Evolutionary conservation across 2,329 filamentous ascomycete genomes (phyloP), one percentile per base, ranked within the genome.

Genomic region (Colletotrichum sp.): DNA sequence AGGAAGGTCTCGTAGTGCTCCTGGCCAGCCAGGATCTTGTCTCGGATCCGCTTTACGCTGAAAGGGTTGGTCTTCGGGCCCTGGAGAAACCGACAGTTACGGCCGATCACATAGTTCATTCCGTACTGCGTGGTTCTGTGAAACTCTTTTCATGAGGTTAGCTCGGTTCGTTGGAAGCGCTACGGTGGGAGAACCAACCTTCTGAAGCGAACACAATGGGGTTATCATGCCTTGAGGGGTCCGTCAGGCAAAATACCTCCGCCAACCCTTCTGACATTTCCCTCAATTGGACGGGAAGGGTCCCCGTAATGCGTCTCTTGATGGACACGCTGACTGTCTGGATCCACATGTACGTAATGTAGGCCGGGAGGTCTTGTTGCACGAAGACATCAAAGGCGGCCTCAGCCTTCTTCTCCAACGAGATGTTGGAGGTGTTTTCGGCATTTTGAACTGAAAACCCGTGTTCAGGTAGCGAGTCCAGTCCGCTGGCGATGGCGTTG

Each of bases 1-100:
- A 96, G 84, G 71, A 96, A 92, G 0, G 94, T 91, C 79, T 96
- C 94, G 70, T 90, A 94, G 78, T 93, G 91, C 79, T 96, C 94
- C 78, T 91, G 89, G n/a, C 93, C 93, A 2, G 88, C 89, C 9
- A 87, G 82, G 13, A 94, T 84, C 32, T 91, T 92, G 55, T 93
- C 90, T 36, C 90, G 87, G 13, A 96, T 86, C 69, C 94, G 88
- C 70, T 87, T 84, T 0, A 94, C 87, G 67, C 92, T 94, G 76
- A 90, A 88, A 0, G 87, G 87, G 78, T 93, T 93, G 8, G 94
- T 95, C 79, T 90, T 91, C 0, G 94, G 94, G 0, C 94, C 94
- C 82, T 96, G 94, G 3, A 96, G 88, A 79, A 96, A 96, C 9
- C 94, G 91, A 79, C 94, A 96, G 78, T 96, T 96, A 36, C 93